Conservation (phyloP, 306 rosid species). For the Fagus crenata region DNA sequence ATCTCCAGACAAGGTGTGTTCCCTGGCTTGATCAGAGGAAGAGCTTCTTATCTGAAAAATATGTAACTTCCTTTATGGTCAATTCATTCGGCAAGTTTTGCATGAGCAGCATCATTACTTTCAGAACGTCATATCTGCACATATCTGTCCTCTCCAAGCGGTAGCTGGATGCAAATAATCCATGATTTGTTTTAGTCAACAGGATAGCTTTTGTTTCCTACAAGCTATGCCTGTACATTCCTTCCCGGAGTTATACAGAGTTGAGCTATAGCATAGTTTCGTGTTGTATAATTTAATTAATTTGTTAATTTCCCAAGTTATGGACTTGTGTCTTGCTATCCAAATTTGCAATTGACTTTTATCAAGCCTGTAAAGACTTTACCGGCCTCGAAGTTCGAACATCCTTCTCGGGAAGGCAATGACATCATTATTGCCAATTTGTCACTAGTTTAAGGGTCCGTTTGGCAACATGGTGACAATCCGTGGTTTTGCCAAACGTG, state of each 20-base stretch:
- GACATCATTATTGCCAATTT: too few relatives aligned
- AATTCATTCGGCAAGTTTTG: background rate
- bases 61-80: background rate
- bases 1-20: slow-evolving; percentile 86
- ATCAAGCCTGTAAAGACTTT: background rate
- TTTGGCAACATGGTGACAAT: too few relatives aligned
- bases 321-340: background rate
- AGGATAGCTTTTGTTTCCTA: background rate
- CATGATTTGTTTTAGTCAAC: background rate
- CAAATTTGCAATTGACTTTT: background rate
- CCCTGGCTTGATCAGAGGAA: slow-evolving; percentile 53
- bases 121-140: background rate
- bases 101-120: background rate
- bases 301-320: background rate
- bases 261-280: background rate
- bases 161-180: background rate
- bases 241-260: background rate
- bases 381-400: too few relatives aligned
- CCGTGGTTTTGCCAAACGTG: too few relatives aligned
- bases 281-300: background rate
- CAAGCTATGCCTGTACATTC: background rate
- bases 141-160: background rate
- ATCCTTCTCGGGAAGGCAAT: too few relatives aligned
- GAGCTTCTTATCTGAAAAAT: slow-evolving; percentile 5
- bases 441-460: too few relatives aligned